Percentiles rank a stretch among this genome's conserved stretches.
phyloP scores from a whole-genome alignment of 2,329 filamentous ascomycete species.

The Plectosphaerella cucumerina region DNA sequence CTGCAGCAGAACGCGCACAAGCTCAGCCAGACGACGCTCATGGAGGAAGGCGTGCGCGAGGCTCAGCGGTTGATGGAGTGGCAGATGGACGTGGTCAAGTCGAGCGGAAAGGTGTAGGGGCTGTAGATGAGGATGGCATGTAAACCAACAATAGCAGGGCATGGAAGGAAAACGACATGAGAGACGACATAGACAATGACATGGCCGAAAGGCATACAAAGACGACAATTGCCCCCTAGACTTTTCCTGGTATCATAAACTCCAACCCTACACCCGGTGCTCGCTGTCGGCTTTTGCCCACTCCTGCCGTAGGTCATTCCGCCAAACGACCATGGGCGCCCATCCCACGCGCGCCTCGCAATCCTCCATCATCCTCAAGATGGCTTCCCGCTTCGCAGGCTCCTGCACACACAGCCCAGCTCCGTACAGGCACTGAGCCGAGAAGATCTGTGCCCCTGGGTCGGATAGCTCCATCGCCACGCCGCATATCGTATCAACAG shows the following conservation, averaged over 20 bases:
- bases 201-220: too few relatives aligned
- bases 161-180: too few relatives aligned
- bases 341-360: slow-evolving; percentile 32
- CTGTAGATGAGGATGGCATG: not conserved
- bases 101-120: slow-evolving; percentile 33
- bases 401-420: slow-evolving; percentile 37
- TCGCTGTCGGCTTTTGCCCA: slow-evolving; percentile 19
- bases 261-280: not conserved
- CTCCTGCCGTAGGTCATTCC: slow-evolving; percentile 24
- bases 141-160: too few relatives aligned
- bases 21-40: slow-evolving; percentile 30
- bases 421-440: slow-evolving; percentile 37
- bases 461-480: slow-evolving; percentile 41
- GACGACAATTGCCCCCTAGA: too few relatives aligned
- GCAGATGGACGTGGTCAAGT: slow-evolving; percentile 44
- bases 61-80: slow-evolving; percentile 37
- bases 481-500: slow-evolving; percentile 35
- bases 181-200: too few relatives aligned
- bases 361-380: slow-evolving; percentile 29
- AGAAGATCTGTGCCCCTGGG: slow-evolving; percentile 35
- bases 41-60: slow-evolving; percentile 39
- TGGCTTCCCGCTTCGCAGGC: slow-evolving; percentile 25
- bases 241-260: not conserved
- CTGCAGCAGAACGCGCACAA: slow-evolving; percentile 32
- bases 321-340: slow-evolving; percentile 28